phyloP scores from a whole-genome alignment of 768 basidiomycete genomes.

The Flagelloscypha sp. region DNA sequence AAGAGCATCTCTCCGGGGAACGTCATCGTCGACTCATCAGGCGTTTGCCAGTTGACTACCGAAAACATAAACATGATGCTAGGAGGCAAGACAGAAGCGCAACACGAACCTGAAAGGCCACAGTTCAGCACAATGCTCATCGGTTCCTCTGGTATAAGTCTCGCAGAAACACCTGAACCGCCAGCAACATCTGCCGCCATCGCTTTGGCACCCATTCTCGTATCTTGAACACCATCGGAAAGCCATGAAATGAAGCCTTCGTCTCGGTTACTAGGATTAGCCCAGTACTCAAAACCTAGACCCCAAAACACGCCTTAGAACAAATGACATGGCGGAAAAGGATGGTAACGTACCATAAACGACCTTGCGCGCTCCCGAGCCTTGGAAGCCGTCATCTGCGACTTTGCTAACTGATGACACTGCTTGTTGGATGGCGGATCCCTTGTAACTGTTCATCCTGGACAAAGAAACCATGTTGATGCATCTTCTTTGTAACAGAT shows the following conservation, averaged over 20 bases:
- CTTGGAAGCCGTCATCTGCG: constrained; percentile 49
- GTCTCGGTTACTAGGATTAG: constrained; percentile 42
- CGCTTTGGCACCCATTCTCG: constrained; percentile 44
- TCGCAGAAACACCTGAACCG: constrained; percentile 46
- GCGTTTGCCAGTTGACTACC: constrained; percentile 57
- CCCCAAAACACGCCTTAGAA: background rate
- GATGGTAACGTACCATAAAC: constrained; percentile 31
- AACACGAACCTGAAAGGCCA: constrained; percentile 46
- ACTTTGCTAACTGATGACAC: constrained; percentile 39
- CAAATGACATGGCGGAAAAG: background rate
- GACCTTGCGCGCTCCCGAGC: constrained; percentile 42
- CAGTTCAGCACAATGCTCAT: constrained; percentile 52
- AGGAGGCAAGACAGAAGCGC: constrained; percentile 4
- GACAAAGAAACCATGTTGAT: too few relatives aligned
- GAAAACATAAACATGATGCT: constrained; percentile 1
- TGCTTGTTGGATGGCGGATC: constrained; percentile 54
- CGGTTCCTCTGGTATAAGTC: constrained; percentile 53
- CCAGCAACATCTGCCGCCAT: constrained; percentile 29
- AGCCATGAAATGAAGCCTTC: constrained; percentile 75
- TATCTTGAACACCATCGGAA: constrained; percentile 44
- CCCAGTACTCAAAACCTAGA: constrained; percentile 69
- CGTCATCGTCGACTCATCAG: constrained; percentile 43
- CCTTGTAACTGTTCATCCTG: constrained; percentile 34
- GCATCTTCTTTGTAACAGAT: too few relatives aligned
- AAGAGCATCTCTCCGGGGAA: constrained; percentile 67